These are phyloP conservation scores for Kluyveromyces sp. DNA, from an alignment of 1,139 yeast species.

Conservation along the genomic window DNA sequence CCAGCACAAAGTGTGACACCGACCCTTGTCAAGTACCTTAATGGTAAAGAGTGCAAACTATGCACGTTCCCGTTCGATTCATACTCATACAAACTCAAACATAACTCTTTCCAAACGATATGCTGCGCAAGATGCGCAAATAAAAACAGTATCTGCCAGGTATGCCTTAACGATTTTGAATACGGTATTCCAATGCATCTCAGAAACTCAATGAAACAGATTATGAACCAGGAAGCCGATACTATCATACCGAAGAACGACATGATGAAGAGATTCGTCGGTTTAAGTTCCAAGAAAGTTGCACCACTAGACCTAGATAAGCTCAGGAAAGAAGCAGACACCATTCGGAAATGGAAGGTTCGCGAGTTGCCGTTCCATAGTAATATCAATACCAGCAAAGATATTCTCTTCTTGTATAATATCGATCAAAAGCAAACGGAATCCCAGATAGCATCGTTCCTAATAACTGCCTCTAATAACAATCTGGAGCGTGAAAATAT, in stretches of 20 bases:
- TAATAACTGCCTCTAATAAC: constrained; percentile 4
- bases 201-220: constrained; percentile 76
- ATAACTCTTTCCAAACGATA: constrained; percentile 16
- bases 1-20: constrained; percentile 52
- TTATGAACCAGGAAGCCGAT: constrained; percentile 32
- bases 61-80: constrained; percentile 83
- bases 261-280: constrained; percentile 46
- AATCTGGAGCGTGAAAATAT: constrained; percentile 14
- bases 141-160: constrained; percentile 76
- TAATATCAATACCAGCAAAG: neutral
- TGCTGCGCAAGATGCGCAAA: constrained; percentile 76
- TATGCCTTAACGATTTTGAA: constrained; percentile 74
- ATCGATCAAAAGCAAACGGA: constrained; percentile 23
- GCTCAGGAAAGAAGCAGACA: constrained; percentile 5
- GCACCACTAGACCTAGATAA: neutral
- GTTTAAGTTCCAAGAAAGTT: constrained; percentile 31
- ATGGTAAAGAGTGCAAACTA: constrained; percentile 69
- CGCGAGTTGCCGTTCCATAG: constrained; percentile 2
- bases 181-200: constrained; percentile 72
- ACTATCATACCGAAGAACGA: constrained; percentile 41
- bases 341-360: constrained; percentile 1
- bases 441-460: constrained; percentile 21
- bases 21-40: constrained; percentile 63
- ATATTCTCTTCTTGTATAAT: constrained; percentile 22
- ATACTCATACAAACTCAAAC: constrained; percentile 53